Conservation (phyloP, 2,329 filamentous ascomycete species). For the Sclerotiophoma versabilis region DNA sequence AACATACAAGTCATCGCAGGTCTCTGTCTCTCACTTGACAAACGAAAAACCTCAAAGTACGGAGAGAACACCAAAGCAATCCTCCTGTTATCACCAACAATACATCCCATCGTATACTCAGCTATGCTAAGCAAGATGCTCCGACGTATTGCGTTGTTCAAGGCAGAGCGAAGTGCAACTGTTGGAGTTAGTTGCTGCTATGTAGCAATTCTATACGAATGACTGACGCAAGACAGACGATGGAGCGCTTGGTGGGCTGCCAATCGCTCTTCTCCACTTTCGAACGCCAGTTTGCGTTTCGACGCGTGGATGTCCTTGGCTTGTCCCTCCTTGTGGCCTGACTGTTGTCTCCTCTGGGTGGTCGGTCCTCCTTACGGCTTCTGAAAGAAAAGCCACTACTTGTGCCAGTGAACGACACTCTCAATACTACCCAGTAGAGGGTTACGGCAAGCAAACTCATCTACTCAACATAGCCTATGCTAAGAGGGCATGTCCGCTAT, state of each 20-base stretch:
- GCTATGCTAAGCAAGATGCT: slow-evolving; percentile 18
- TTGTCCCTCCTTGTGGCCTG: neutral
- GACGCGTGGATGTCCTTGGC: slow-evolving; percentile 10
- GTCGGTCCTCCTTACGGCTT: neutral
- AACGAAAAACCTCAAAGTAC: slow-evolving; percentile 1
- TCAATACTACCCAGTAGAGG: neutral
- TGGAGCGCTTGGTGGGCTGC: slow-evolving; percentile 20
- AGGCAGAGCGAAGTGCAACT: slow-evolving; percentile 5
- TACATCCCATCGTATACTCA: slow-evolving; percentile 22
- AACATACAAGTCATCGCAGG: slow-evolving; percentile 3
- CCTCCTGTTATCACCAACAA: slow-evolving; percentile 16
- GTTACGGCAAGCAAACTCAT: neutral
- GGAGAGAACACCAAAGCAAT: slow-evolving; percentile 16
- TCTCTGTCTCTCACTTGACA: slow-evolving; percentile 6
- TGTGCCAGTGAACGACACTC: neutral
- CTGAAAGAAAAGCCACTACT: neutral
- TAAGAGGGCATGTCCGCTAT: neutral
- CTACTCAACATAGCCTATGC: neutral
- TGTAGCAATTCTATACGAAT: no score
- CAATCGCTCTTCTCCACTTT: slow-evolving; percentile 20
- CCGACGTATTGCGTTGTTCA: slow-evolving; percentile 10
- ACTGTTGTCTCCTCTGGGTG: neutral
- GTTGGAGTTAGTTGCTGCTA: slow-evolving; percentile 4
- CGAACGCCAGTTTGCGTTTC: slow-evolving; percentile 16
- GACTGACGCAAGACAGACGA: neutral